phyloP scores from a whole-genome alignment of 352 stramenopile genomes.

The Phytophthora fragariae region DNA sequence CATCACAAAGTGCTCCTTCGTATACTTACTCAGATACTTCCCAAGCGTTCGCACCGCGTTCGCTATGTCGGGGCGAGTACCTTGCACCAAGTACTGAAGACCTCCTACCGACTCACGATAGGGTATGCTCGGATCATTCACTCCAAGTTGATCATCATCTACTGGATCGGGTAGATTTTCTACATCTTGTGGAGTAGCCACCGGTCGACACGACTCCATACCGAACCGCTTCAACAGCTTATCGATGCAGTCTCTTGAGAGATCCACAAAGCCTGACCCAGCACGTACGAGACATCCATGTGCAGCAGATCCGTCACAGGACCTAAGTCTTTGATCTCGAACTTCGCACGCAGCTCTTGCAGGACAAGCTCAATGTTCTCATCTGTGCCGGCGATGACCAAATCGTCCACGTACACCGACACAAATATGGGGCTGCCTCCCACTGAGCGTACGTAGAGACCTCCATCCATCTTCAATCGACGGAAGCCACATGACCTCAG shows the following conservation, averaged over 20 bases:
- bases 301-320: constrained; percentile 4
- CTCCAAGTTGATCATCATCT: background rate
- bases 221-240: constrained; percentile 16
- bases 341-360: background rate
- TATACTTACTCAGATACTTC: constrained; percentile 19
- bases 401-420: constrained; percentile 17
- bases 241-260: constrained; percentile 13
- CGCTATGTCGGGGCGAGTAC: constrained; percentile 6
- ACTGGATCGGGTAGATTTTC: background rate
- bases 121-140: constrained; percentile 9
- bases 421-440: constrained; percentile 11
- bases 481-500: background rate
- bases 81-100: constrained; percentile 16
- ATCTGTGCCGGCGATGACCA: constrained; percentile 6
- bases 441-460: constrained; percentile 7
- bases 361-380: constrained; percentile 13
- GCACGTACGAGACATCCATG: constrained; percentile 10
- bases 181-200: constrained; percentile 15
- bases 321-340: constrained; percentile 18
- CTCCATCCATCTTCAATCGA: constrained; percentile 14
- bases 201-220: constrained; percentile 9
- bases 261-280: constrained; percentile 8
- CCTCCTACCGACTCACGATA: constrained; percentile 9
- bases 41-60: constrained; percentile 10
- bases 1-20: constrained; percentile 15